These are phyloP conservation scores for Blastocystis sp. DNA, from an alignment of 352 stramenopile genomes.

Conservation along the genomic window DNA sequence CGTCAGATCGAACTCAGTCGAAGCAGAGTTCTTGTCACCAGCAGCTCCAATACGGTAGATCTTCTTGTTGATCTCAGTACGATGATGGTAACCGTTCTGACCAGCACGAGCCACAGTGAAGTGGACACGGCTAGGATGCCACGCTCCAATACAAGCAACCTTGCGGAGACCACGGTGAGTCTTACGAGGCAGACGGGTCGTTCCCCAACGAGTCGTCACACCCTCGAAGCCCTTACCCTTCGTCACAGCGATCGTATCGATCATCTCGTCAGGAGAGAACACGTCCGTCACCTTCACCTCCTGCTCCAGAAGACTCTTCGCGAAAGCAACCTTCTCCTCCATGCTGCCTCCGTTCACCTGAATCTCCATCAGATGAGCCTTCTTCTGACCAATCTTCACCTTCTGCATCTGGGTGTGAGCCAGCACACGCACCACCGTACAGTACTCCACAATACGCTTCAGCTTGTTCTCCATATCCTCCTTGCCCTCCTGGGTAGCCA, in stretches of 20 bases:
- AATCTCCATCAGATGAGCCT: slow-evolving; percentile 98
- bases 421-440: slow-evolving; percentile 94
- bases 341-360: slow-evolving; percentile 95
- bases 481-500: slow-evolving; percentile 74
- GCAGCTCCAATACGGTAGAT: slow-evolving; percentile 92
- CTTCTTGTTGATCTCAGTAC: slow-evolving; percentile 99
- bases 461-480: slow-evolving; percentile 88
- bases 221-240: slow-evolving; percentile 96
- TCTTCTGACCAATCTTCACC: slow-evolving; percentile 97
- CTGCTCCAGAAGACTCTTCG: slow-evolving; percentile 96
- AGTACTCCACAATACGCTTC: slow-evolving; percentile 99
- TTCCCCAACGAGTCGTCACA: slow-evolving; percentile 97
- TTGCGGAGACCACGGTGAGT: slow-evolving; percentile 99
- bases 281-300: slow-evolving; percentile 88
- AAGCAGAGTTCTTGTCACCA: slow-evolving; percentile 79
- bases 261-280: slow-evolving; percentile 90
- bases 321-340: slow-evolving; percentile 96
- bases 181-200: slow-evolving; percentile 97
- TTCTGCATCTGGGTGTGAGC: slow-evolving; percentile 97
- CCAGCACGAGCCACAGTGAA: slow-evolving; percentile 92
- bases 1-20: slow-evolving; percentile 95
- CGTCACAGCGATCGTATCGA: slow-evolving; percentile 94
- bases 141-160: slow-evolving; percentile 99
- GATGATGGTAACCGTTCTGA: slow-evolving; percentile 99
- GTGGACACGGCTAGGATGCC: slow-evolving; percentile 94